These are phyloP conservation scores for Leucogyrophana mollusca DNA, from an alignment of 768 basidiomycete species.

Conservation along the genomic window DNA sequence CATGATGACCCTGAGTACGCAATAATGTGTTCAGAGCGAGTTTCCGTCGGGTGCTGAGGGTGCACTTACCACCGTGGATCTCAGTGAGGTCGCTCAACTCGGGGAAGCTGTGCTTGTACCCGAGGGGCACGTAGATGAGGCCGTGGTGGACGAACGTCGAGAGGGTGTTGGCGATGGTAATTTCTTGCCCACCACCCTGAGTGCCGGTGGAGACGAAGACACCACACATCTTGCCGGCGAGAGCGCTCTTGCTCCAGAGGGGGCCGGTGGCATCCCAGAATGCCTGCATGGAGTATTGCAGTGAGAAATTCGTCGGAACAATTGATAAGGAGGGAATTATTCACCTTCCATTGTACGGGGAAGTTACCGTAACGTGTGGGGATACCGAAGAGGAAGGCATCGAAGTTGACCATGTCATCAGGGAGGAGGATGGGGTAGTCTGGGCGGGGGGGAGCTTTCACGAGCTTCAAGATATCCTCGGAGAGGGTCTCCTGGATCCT, in stretches of 20 bases:
- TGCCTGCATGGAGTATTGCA: conserved; percentile 43
- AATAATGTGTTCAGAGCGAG: not conserved
- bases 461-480: conserved; percentile 61
- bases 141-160: conserved; percentile 57
- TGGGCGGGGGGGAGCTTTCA: conserved; percentile 72
- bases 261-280: conserved; percentile 54
- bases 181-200: conserved; percentile 49
- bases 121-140: conserved; percentile 51
- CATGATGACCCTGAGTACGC: conserved; percentile 63
- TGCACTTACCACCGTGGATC: conserved; percentile 44
- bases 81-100: conserved; percentile 39
- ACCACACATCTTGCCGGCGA: conserved; percentile 46
- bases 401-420: conserved; percentile 18
- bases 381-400: conserved; percentile 44
- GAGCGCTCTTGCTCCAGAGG: conserved; percentile 39
- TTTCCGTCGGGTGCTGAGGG: not conserved
- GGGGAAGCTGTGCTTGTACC: conserved; percentile 43
- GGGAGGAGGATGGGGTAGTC: conserved; percentile 51
- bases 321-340: conserved; percentile 73
- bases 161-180: conserved; percentile 35
- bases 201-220: conserved; percentile 45
- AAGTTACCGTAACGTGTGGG: conserved; percentile 46
- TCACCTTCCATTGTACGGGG: conserved; percentile 57
- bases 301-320: conserved; percentile 66
- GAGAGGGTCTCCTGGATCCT: conserved; percentile 85